phyloP scores from a whole-genome alignment of 1,139 yeast species.

The Taphrina communis region DNA sequence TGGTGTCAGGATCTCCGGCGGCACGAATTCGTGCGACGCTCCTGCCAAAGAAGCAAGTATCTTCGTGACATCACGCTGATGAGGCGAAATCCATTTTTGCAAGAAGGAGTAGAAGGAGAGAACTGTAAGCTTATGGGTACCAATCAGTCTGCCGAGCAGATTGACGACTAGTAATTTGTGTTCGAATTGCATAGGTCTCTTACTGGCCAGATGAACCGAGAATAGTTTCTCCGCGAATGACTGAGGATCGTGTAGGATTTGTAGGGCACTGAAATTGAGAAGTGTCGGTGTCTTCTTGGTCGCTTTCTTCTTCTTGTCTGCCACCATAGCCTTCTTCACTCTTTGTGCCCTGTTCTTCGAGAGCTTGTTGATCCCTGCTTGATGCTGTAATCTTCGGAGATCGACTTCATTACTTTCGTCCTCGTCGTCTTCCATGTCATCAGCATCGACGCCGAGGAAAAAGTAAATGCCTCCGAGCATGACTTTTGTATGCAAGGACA shows the following conservation, averaged over 20 bases:
- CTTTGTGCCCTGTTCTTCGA: slow-evolving; percentile 78
- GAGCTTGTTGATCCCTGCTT: slow-evolving; percentile 81
- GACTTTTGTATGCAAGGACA: slow-evolving; percentile 85
- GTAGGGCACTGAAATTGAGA: slow-evolving; percentile 93
- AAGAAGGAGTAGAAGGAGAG: slow-evolving; percentile 88
- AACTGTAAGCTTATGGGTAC: slow-evolving; percentile 90
- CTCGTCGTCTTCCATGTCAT: slow-evolving; percentile 74
- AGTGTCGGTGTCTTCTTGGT: slow-evolving; percentile 26
- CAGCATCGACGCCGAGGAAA: slow-evolving; percentile 89
- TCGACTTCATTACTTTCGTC: slow-evolving; percentile 49
- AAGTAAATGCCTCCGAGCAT: slow-evolving; percentile 88
- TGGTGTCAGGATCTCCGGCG: slow-evolving; percentile 83
- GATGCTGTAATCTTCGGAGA: slow-evolving; percentile 68
- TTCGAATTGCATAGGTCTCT: slow-evolving; percentile 72
- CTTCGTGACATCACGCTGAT: slow-evolving; percentile 91
- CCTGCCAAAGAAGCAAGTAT: slow-evolving; percentile 97
- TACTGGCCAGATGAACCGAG: slow-evolving; percentile 68
- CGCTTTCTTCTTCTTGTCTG: slow-evolving; percentile 41
- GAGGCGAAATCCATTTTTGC: slow-evolving; percentile 88
- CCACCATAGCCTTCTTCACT: slow-evolving; percentile 61
- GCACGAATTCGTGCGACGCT: slow-evolving; percentile 93
- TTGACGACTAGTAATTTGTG: slow-evolving; percentile 89
- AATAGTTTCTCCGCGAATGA: slow-evolving; percentile 90
- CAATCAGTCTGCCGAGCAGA: slow-evolving; percentile 82
- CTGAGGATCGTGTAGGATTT: slow-evolving; percentile 92